Conservation (phyloP, 2,329 filamentous ascomycete species). For the Colletotrichum sp. region DNA sequence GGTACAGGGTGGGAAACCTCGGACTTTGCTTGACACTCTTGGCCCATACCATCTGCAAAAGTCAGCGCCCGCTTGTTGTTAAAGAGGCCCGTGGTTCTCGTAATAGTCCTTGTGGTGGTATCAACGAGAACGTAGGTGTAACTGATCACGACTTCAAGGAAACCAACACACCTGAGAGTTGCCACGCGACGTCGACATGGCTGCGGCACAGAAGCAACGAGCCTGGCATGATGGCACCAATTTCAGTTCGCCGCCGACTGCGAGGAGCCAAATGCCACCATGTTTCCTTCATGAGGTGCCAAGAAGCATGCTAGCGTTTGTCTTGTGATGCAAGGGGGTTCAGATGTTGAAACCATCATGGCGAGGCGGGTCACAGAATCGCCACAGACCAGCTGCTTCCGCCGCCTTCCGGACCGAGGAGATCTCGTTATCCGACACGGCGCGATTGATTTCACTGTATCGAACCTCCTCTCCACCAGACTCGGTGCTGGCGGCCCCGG, state of each 20-base stretch:
- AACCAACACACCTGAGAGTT: not conserved
- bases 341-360: slow-evolving; percentile 58
- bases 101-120: not conserved
- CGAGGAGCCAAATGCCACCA: not conserved
- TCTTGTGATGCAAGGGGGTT: slow-evolving; percentile 19
- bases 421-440: slow-evolving; percentile 69
- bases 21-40: not conserved
- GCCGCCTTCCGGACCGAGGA: slow-evolving; percentile 71
- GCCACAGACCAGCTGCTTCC: slow-evolving; percentile 75
- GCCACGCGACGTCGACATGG: not conserved
- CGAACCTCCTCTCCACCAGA: slow-evolving; percentile 53
- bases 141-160: not conserved
- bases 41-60: not conserved
- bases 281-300: not conserved
- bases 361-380: slow-evolving; percentile 71
- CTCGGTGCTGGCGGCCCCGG: slow-evolving; percentile 33
- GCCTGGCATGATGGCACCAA: not conserved
- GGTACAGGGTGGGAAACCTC: not conserved
- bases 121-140: not conserved
- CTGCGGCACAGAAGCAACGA: not conserved
- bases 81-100: not conserved
- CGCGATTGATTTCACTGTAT: slow-evolving; percentile 81
- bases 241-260: not conserved
- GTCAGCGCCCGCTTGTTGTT: not conserved
- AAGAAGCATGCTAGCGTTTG: not conserved